phyloP scores from a whole-genome alignment of 495 filamentous ascomycete genomes.

The Xylaria flabelliformis region DNA sequence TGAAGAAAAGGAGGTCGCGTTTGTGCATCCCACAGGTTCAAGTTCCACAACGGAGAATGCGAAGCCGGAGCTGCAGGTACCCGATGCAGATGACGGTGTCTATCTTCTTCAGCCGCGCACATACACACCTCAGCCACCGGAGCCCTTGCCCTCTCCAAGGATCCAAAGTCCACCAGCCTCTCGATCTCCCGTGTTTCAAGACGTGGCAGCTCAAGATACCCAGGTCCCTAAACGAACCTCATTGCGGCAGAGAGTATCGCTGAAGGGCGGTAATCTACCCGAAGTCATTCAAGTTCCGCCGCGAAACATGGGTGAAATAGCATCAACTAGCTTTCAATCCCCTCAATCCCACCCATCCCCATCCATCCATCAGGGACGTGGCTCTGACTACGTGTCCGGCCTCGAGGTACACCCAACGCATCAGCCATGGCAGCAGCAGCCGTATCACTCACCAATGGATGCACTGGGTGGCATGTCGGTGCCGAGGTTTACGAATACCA shows the following conservation, averaged over 20 bases:
- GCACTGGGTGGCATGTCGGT: constrained; percentile 43
- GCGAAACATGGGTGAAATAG: constrained; percentile 38
- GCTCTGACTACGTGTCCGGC: constrained; percentile 61
- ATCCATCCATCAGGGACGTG: constrained; percentile 45
- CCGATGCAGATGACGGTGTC: constrained; percentile 43
- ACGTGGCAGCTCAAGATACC: constrained; percentile 34
- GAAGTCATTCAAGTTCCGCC: constrained; percentile 55
- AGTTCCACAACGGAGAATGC: constrained; percentile 26
- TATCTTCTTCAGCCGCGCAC: constrained; percentile 60
- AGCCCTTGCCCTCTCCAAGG: constrained; percentile 53
- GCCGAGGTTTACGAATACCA: constrained; percentile 44
- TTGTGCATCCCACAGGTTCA: constrained; percentile 19
- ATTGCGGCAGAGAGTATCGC: constrained; percentile 56
- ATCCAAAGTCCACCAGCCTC: constrained; percentile 33
- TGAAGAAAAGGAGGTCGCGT: constrained; percentile 29
- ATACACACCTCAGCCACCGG: constrained; percentile 59
- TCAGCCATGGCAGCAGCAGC: not conserved
- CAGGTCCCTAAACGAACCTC: constrained; percentile 49
- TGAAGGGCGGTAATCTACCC: constrained; percentile 49
- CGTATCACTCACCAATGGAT: constrained; percentile 39
- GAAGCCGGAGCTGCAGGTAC: constrained; percentile 29
- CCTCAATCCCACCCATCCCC: constrained; percentile 33
- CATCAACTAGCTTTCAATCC: constrained; percentile 36
- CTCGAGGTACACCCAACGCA: constrained; percentile 47
- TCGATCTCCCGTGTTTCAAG: constrained; percentile 2